Base-by-base conservation (phyloP, 768 basidiomycete genomes). In the Nidularia pulvinata region DNA sequence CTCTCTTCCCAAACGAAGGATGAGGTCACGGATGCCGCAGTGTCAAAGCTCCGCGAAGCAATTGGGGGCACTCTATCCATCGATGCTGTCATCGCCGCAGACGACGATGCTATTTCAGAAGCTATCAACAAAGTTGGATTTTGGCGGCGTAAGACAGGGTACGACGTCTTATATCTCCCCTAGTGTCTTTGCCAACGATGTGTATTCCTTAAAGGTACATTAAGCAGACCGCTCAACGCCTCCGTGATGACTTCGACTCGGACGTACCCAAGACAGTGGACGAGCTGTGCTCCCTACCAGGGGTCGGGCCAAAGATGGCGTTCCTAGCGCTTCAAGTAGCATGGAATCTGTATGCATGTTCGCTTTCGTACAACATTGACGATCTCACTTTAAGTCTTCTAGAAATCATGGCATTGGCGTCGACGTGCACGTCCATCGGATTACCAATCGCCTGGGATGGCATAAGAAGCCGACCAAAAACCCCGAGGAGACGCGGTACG, bases 231-330 rank as follows among this genome's bases (percentile, higher is more conserved):
- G 89, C 94, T 0, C 73, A 81, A 54, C 77, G 75, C 44, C 75
- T 97, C 7, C 73, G 78, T 14, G 87, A 92, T 53, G 79, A 87
- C 0, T 93, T 92, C 55, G 79, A 80, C 45, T 87, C 87, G 2
- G 95, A 98, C 55, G 87, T 98, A 0, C 96, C 96, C 0, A 85
- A 89, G 65, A 95, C 93, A 0, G 84, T 89, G 3, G 94, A 94
- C 36, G 92, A 91, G 39, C 75, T 99, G 7, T 92, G 93, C 59
- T 88, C 89, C 4, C 70, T 98, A 10, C 86, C 86, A 1, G 96
- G 96, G 0, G 95, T 98, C 0, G 96, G 96, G 0, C 96, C 95
- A 0, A 98, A 99, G 69, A 97, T 98, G 94, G 93, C 93, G 1
- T 96, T 92, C 69, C 67, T 97, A 35, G 75, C 85, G 1, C 76